Base-by-base conservation (phyloP, 2,329 filamentous ascomycete species). In the Fusarium pseudoanthophilum region DNA sequence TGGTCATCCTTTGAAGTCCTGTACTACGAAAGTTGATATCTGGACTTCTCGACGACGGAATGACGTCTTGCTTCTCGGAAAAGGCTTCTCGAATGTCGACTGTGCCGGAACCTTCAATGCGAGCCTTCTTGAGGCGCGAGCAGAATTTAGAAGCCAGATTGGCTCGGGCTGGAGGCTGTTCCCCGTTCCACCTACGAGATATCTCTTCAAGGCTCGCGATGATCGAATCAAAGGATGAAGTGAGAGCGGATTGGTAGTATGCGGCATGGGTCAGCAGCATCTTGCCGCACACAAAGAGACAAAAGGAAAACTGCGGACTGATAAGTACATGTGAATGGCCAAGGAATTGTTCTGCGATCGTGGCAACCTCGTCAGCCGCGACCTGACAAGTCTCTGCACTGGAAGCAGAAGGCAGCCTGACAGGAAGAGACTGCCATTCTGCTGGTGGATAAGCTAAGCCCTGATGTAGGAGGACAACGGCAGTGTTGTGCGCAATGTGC, bases 401-500 rank as follows among this genome's bases (percentile, higher is more conserved):
- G 2, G 71, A 69, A 3, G 64, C 36, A 14, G 71, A 74, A 14
- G 73, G 71, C 3, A 75, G 56, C 32, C 51, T 64, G 9, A 62
- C 65, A 2, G 67, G 71, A 11, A 69, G 46, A 11, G 61, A 66
- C 16, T 73, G 49, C 68, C 69, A 72, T 26, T 75, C 72, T 40
- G 69, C 40, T 72, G 42, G 60, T 2, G 69, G 75, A 43, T 77
- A 78, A 4, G 75, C 76, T 9, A 78, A 56, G 10, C 67, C 66
- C 28, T 77, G 77, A 9, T 76, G 75, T 6, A 78, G 52, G 16
- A 78, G 62, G n/a, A 78, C 70, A 20, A 77, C 73, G 3, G 67
- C 68, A 4, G 75, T 75, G 20, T 78, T 78, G 57, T 78, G 75
- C 5, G 75, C 76, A 40, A 78, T 76, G 26, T 78, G 77, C 3